Conservation (phyloP, 805 yeast species). For the Yarrowia sp. region DNA sequence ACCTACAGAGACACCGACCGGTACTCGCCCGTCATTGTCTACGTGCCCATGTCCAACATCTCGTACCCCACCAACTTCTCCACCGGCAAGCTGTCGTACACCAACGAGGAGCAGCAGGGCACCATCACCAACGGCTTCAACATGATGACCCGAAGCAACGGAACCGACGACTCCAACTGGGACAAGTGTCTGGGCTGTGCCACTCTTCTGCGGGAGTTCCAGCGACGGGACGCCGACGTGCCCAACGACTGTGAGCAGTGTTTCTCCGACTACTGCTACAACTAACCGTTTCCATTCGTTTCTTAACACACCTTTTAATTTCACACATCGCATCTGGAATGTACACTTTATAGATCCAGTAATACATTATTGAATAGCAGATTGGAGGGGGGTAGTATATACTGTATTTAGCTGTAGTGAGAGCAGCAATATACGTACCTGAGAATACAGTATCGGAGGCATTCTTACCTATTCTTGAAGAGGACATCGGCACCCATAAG, state of each 20-base stretch:
- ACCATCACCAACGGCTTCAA: constrained; percentile 81
- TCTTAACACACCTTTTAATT: neutral
- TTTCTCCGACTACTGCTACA: constrained; percentile 78
- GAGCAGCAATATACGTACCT: no score
- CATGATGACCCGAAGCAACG: constrained; percentile 66
- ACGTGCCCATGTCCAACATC: constrained; percentile 75
- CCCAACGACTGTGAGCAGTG: constrained; percentile 74
- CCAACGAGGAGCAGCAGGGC: constrained; percentile 61
- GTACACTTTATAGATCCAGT: neutral
- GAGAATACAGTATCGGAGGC: no score
- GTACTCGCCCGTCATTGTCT: constrained; percentile 67
- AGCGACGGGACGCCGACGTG: constrained; percentile 58
- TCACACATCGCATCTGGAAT: constrained; percentile 14
- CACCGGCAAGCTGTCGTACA: constrained; percentile 71
- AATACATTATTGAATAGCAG: neutral
- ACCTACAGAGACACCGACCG: constrained; percentile 56
- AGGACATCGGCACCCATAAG: no score
- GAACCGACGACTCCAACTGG: constrained; percentile 73
- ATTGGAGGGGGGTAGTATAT: no score
- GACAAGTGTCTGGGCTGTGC: constrained; percentile 83
- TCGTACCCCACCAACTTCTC: constrained; percentile 73
- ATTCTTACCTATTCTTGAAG: no score
- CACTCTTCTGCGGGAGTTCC: constrained; percentile 76
- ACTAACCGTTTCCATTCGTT: constrained; percentile 41
- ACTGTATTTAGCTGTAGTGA: no score